Conservation (phyloP, 78 protist genomes). For the Salpingoeca rosetta region DNA sequence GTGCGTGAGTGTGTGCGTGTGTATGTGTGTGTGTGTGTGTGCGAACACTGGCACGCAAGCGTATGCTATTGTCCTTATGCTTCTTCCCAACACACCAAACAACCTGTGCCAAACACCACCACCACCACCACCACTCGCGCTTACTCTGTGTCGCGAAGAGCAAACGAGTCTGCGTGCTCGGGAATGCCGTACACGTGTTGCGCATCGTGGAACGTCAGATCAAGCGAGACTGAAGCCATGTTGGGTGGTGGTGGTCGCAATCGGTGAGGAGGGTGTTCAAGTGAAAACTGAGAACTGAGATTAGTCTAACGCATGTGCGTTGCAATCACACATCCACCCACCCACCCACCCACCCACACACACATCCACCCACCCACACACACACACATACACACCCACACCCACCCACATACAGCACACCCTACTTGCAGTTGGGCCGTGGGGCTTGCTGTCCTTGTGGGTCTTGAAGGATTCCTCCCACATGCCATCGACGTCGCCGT, state of each 20-base stretch:
- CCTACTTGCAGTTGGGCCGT: constrained; percentile 10
- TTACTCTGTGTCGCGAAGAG: too few species aligned
- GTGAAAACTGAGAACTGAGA: neutral
- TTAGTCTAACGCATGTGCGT: neutral
- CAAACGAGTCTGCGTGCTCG: constrained; percentile 75
- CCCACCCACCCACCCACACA: too few species aligned
- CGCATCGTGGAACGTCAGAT: constrained; percentile 51
- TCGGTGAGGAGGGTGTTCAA: too few species aligned
- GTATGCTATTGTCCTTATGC: too few species aligned
- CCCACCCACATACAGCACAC: too few species aligned
- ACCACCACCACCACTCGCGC: neutral
- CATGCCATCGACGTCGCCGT: constrained; percentile 4
- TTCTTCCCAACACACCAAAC: too few species aligned
- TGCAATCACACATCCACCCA: neutral
- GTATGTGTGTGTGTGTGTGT: neutral
- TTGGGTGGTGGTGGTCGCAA: constrained; percentile 2
- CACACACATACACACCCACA: too few species aligned
- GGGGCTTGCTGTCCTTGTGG: constrained; percentile 24
- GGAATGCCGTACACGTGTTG: constrained; percentile 81
- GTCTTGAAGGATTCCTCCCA: constrained; percentile 44
- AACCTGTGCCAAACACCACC: neutral
- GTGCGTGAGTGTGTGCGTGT: too few species aligned
- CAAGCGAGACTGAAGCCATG: constrained; percentile 62
- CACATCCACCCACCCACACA: too few species aligned
- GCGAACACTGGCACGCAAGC: too few species aligned